Evolutionary conservation across 2,329 filamentous ascomycete genomes (phyloP), one percentile per base, ranked within the genome.

Genomic region (Fusarium duplospermum): DNA sequence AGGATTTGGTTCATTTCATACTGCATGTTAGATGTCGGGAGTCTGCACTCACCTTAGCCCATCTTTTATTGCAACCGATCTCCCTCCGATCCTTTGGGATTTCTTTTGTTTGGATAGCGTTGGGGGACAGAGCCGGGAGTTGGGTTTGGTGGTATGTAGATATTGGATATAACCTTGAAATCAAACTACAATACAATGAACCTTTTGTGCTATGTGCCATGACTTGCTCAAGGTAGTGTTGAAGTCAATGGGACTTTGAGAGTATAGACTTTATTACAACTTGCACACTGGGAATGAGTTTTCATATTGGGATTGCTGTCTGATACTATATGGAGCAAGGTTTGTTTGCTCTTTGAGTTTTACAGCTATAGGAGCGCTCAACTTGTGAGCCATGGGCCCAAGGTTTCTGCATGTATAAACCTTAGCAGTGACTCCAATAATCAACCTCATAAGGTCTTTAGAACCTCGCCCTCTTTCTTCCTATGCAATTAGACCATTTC

Each of bases 21-120:
- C n/a, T n/a, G 18, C 14, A 47, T 47, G 22, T 47, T 4, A 47
- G 13, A 42, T 42, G n/a, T 42, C 38, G 10, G n/a, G 38, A 42
- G 38, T 42, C 11, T 42, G 11, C 11, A 11, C 40, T 47, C 13
- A 24, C 42, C 8, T 24, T 4, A 47, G 22, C 42, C 22, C 22
- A 47, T 47, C 3, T 47, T 5, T 47, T 14, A 9, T 24, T 11
- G 11, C 22, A 47, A 47, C 42, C 22, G 22, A 47, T 47, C 14
- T 9, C 14, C 22, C 7, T 47, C 20, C 6, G 13, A 24, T 47
- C 42, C 22, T 40, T 50, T 50, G 45, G 22, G 24, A 24, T 36
- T 65, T 38, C n/a, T 35, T 52, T 50, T 50, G 20, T 45, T 59
- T 65, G 27, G 31, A 38, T 57, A 64, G 27, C 14, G n/a, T n/a